Evolutionary conservation across 352 stramenopile genomes (phyloP).

Genomic region (Elongisporangium prolatum): DNA sequence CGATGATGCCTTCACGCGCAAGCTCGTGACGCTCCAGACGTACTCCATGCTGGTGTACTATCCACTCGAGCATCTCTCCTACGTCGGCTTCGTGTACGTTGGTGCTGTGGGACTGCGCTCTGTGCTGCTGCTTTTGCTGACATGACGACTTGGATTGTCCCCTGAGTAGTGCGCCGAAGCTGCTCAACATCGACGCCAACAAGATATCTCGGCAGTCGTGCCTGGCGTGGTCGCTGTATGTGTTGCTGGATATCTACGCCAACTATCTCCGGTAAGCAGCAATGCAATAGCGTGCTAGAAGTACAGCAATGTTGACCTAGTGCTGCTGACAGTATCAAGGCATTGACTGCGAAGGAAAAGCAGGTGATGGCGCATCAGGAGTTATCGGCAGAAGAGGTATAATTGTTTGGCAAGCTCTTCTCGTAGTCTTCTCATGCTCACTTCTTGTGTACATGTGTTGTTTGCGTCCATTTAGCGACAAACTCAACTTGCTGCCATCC

Average conservation of each 20-base stretch:
- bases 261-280: slow-evolving; percentile 58
- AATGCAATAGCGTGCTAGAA: not conserved
- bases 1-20: slow-evolving; percentile 55
- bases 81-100: slow-evolving; percentile 77
- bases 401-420: too few relatives aligned
- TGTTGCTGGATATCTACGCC: slow-evolving; percentile 74
- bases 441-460: too few relatives aligned
- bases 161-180: slow-evolving; percentile 71
- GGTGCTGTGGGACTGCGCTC: not conserved
- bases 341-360: slow-evolving; percentile 54
- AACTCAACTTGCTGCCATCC: slow-evolving; percentile 36
- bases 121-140: slow-evolving; percentile 1
- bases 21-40: slow-evolving; percentile 58
- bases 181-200: slow-evolving; percentile 70
- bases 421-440: slow-evolving; percentile 1
- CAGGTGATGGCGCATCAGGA: slow-evolving; percentile 41
- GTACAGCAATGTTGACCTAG: not conserved
- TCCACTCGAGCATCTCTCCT: slow-evolving; percentile 81
- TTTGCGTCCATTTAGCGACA: slow-evolving; percentile 21
- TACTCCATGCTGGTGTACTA: slow-evolving; percentile 85
- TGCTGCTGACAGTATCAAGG: slow-evolving; percentile 37
- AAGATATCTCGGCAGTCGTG: slow-evolving; percentile 67
- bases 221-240: slow-evolving; percentile 65
- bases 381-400: slow-evolving; percentile 53
- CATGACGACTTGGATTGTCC: not conserved